Evolutionary conservation across 371 early-diverging fungal genomes (phyloP), one percentile per base, ranked within the genome.

Genomic region (Blakeslea trispora): DNA sequence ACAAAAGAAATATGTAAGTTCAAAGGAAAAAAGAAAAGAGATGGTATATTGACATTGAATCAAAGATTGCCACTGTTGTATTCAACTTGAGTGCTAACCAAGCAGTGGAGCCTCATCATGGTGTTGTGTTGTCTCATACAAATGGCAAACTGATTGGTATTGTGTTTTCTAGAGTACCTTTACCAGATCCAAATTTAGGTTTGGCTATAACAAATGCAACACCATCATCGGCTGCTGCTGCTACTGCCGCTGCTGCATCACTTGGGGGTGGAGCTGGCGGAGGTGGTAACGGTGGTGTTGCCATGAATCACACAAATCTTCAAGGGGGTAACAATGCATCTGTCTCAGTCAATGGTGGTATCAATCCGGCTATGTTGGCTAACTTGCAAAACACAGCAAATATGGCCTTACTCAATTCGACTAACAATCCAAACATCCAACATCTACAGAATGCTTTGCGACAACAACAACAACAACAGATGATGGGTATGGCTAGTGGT

Each of bases 1-100:
- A 11, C 64, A 72, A 50, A 78, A 77, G 63, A 80, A 76, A 59
- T 77, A 75, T 35, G 84, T 79, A 56, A 69, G 81, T 45, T 18
- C 48, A 15, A 23, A 37, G 32, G 23, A 24, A 24, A 10, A 24
- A n/a, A 28, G 21, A 47, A 13, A 14, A n/a, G n/a, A n/a, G n/a
- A n/a, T n/a, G n/a, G n/a, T 47, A 21, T 37, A 23, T 19, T 57
- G 11, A 57, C n/a, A 1, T 7, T 45, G 37, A 24, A 17, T 34
- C 2, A 5, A 39, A 78, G 78, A 66, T 79, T 63, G 77, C 80
- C 0, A 79, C 72, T 0, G 64, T 68, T 14, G 50, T 74, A 6
- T 79, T 79, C 21, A 71, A 71, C 47, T 23, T 69, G 19, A 63
- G 64, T 39, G 32, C 62, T 35, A 59, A 64, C 58, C 47, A 61